Base-by-base conservation (phyloP, 257 asterid species). In the Solanum appendiculatum region DNA sequence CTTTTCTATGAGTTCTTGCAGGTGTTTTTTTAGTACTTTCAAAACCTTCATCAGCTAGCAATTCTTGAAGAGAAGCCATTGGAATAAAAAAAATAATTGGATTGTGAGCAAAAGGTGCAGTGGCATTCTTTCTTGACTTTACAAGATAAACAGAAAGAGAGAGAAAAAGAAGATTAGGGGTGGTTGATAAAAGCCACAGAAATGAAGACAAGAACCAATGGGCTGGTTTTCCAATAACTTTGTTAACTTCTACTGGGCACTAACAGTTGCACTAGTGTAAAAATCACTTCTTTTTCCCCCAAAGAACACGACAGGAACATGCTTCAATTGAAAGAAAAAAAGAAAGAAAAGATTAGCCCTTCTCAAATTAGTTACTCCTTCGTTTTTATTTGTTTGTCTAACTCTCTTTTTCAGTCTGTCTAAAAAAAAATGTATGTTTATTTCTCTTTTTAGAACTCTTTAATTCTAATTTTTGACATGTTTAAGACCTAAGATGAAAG, bases 31-130 rank as follows among this genome's bases (percentile, higher is more conserved):
- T 89, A 63, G 78, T 87, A 88, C 82, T 88, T 88, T 86, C 90
- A 40, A 92, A 90, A 40, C 97, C 97, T n/a, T 93, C 96, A 84
- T 91, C 90, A n/a, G 90, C 89, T 51, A 94, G 91, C 83, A 95
- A 93, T 74, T 95, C 92, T 66, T 92, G 98, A 87, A 95, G 93
- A 90, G 98, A 94, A 2, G 98, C 92, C 98, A 95, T 91, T 75
- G 85, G 44, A 48, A 48, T 81, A 81, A 81, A 60, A 56, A 60
- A 48, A 81, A 40, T 84, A 56, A 66, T 40, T 64, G 63, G 64
- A 85, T 66, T 66, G 27, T 42, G 81, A 85, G 66, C 63, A 70
- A 46, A 39, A 8, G 91, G 83, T 86, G 68, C 86, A 88, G 82
- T 87, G 93, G 88, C 94, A 91, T 91, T 75, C 88, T 90, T 86